These are phyloP conservation scores for Fusarium sterilihyphosum DNA, from an alignment of 2,329 filamentous ascomycete species.

Conservation along the genomic window DNA sequence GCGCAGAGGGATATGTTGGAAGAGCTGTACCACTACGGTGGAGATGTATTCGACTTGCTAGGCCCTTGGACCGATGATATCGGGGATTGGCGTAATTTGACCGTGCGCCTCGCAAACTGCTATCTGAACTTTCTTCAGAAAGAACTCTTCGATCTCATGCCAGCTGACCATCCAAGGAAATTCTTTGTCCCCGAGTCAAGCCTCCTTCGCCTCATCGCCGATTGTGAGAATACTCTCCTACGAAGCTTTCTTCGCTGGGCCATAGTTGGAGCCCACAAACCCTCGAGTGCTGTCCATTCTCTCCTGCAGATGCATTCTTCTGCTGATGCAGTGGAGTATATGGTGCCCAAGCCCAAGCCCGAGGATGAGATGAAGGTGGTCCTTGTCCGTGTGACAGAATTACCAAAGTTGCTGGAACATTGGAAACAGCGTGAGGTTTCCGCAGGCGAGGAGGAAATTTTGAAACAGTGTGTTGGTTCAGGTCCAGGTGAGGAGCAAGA, in stretches of 20 bases:
- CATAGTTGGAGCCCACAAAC: background rate
- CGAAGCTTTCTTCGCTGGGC: background rate
- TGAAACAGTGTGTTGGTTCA: background rate
- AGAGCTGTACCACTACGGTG: accelerated
- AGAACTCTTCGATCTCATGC: no score
- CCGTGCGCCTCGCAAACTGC: no score
- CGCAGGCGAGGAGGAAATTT: background rate
- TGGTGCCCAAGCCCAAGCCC: background rate
- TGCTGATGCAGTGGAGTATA: accelerated
- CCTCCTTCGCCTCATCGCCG: no score
- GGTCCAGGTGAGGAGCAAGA: background rate
- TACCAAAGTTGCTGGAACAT: background rate
- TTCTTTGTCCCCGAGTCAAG: no score
- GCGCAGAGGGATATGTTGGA: accelerated
- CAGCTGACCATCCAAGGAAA: no score
- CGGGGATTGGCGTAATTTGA: accelerated
- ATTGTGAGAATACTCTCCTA: no score
- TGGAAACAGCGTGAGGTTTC: background rate
- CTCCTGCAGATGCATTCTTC: background rate
- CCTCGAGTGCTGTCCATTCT: background rate
- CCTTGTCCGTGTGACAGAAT: background rate
- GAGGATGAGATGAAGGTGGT: background rate
- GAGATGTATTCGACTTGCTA: accelerated
- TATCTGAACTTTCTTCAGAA: no score
- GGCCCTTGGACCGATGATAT: accelerated